Evolutionary conservation across 2,329 filamentous ascomycete species (phyloP).

Genomic region (Penicillium sclerotiorum): DNA sequence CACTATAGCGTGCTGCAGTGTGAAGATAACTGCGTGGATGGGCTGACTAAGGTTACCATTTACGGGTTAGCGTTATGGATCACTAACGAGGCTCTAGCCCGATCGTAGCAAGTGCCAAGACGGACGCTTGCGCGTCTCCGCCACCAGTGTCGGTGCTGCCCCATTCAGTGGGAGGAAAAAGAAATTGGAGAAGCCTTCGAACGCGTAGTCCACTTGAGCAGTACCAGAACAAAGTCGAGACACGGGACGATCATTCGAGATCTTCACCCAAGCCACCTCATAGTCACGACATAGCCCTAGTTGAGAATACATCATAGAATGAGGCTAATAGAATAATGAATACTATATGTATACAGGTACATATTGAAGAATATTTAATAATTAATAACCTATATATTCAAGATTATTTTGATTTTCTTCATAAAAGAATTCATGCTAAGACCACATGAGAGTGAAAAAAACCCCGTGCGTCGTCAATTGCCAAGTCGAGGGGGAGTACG

Average conservation of each 20-base stretch:
- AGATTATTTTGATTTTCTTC: too few species aligned
- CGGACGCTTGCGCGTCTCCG: slow-evolving; percentile 45
- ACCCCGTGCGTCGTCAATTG: slow-evolving; percentile 10
- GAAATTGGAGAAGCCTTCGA: slow-evolving; percentile 21
- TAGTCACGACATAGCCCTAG: slow-evolving; percentile 3
- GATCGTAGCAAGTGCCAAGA: slow-evolving; percentile 38
- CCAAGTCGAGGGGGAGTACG: slow-evolving; percentile 15
- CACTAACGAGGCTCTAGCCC: slow-evolving; percentile 25
- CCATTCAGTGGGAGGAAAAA: slow-evolving; percentile 8
- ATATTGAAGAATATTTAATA: not conserved
- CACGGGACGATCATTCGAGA: slow-evolving; percentile 17
- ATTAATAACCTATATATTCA: not conserved
- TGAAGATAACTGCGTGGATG: too few species aligned
- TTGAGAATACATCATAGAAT: not conserved
- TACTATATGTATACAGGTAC: too few species aligned
- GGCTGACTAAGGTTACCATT: slow-evolving; percentile 4
- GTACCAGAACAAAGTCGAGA: not conserved
- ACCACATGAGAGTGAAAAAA: not conserved
- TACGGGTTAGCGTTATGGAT: slow-evolving; percentile 28
- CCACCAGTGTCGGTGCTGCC: slow-evolving; percentile 12
- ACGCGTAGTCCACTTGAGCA: slow-evolving; percentile 10
- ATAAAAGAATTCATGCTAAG: not conserved
- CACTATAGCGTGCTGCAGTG: too few species aligned
- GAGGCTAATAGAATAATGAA: not conserved
- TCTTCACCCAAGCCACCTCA: slow-evolving; percentile 8